Evolutionary conservation across 371 early-diverging fungal genomes (phyloP).

Genomic region (Nematocida ironsii): DNA sequence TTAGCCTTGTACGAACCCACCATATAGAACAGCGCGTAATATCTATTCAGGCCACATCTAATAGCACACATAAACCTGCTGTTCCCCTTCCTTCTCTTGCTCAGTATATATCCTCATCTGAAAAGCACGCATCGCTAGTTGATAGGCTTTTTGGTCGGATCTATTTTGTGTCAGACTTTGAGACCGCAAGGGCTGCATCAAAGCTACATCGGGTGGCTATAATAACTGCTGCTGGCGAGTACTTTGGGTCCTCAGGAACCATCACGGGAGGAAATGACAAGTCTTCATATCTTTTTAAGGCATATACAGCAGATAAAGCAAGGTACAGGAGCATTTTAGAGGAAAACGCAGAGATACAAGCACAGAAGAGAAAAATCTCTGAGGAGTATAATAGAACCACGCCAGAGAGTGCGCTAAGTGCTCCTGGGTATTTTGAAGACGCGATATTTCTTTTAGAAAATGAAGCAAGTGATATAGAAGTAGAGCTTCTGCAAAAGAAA

Average conservation of each 20-base stretch:
- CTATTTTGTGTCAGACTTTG: slow-evolving; percentile 62
- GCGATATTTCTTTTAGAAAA: slow-evolving; percentile 40
- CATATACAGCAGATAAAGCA: slow-evolving; percentile 51
- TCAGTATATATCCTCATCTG: slow-evolving; percentile 55
- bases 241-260: slow-evolving; percentile 61
- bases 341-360: slow-evolving; percentile 11
- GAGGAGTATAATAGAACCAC: not conserved
- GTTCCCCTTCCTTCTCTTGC: slow-evolving; percentile 32
- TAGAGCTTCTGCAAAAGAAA: slow-evolving; percentile 16
- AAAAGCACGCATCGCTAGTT: slow-evolving; percentile 52
- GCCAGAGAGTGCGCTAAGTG: not conserved
- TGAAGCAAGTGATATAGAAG: slow-evolving; percentile 1
- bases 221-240: slow-evolving; percentile 67
- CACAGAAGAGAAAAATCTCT: slow-evolving; percentile 23
- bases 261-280: slow-evolving; percentile 68
- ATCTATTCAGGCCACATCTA: slow-evolving; percentile 74
- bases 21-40: slow-evolving; percentile 89
- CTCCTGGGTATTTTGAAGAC: slow-evolving; percentile 2
- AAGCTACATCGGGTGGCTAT: slow-evolving; percentile 62
- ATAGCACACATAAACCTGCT: slow-evolving; percentile 6
- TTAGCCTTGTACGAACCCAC: slow-evolving; percentile 75
- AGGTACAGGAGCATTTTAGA: slow-evolving; percentile 12
- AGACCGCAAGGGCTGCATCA: slow-evolving; percentile 46
- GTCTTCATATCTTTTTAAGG: slow-evolving; percentile 36
- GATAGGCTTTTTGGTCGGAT: slow-evolving; percentile 58